Conservation (phyloP, 148 eudicot species). For the Persicaria maculosa region DNA sequence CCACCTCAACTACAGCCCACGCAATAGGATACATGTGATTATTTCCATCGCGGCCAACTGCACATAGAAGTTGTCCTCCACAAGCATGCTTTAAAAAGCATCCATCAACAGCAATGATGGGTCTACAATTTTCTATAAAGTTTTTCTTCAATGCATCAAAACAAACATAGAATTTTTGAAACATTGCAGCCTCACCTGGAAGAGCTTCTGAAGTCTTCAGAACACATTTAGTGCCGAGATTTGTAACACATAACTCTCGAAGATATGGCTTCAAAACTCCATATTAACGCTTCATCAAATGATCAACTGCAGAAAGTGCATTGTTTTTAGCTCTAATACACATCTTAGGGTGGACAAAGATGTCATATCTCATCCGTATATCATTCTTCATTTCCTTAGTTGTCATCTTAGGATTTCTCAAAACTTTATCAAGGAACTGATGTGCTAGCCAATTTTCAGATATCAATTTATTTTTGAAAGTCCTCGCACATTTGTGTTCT, state of each 20-base stretch:
- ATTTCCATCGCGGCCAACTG: slow-evolving; percentile 11
- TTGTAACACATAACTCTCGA: background rate
- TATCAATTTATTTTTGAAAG: background rate
- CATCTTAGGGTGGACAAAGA: background rate
- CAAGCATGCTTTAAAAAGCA: slow-evolving; percentile 12
- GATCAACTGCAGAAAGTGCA: too few species aligned
- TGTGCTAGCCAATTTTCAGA: background rate
- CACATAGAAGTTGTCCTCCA: slow-evolving; percentile 13
- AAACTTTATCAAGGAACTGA: background rate
- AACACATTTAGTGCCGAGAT: background rate
- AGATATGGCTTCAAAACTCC: background rate
- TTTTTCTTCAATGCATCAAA: slow-evolving; percentile 9
- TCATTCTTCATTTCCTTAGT: background rate
- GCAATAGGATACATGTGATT: slow-evolving; percentile 2
- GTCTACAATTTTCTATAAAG: slow-evolving; percentile 2
- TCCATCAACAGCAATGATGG: slow-evolving; percentile 12
- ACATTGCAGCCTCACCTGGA: background rate
- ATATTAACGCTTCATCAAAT: background rate
- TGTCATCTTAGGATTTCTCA: background rate
- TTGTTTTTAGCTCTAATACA: too few species aligned
- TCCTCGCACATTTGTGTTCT: background rate
- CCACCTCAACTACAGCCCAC: slow-evolving; percentile 4
- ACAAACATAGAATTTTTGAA: slow-evolving; percentile 9
- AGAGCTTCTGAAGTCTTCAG: background rate
- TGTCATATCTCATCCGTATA: background rate